Evolutionary conservation across 2,329 filamentous ascomycete species (phyloP).

Genomic region (Aspergillus hortae): DNA sequence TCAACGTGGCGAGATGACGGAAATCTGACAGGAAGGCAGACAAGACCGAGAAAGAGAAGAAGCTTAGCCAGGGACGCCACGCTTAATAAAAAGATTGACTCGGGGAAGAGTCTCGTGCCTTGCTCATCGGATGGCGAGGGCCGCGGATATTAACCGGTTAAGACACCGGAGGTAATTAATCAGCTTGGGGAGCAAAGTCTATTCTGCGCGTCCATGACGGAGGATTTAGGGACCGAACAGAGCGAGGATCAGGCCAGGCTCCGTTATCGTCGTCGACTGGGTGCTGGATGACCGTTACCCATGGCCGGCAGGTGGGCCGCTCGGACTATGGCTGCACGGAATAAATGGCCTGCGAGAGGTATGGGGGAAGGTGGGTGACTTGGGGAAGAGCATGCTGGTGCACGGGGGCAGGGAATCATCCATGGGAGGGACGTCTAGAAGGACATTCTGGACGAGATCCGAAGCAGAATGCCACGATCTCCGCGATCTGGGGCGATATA

Average conservation of each 20-base stretch:
- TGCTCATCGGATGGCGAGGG: neutral
- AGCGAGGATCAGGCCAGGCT: neutral
- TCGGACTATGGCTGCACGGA: constrained; percentile 8
- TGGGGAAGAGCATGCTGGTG: neutral
- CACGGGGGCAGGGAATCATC: neutral
- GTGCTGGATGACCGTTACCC: neutral
- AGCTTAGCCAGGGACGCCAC: neutral
- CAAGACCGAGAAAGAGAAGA: neutral
- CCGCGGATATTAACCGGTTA: constrained; percentile 1
- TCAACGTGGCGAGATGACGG: neutral
- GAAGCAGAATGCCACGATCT: neutral
- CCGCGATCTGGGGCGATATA: neutral
- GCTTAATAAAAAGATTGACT: neutral
- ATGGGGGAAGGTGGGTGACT: neutral
- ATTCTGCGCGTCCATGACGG: neutral
- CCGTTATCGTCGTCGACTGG: constrained; percentile 1
- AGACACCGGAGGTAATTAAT: constrained; percentile 8
- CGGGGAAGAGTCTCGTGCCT: neutral
- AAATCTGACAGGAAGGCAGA: neutral
- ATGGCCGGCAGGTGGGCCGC: constrained; percentile 3
- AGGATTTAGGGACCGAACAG: neutral
- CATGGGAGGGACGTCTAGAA: neutral
- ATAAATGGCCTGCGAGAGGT: constrained; percentile 1
- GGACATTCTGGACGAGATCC: neutral
- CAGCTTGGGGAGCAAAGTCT: constrained; percentile 3